These are phyloP conservation scores for Dillenia turbinata DNA, from an alignment of 164 flowering plant species.

Conservation along the genomic window DNA sequence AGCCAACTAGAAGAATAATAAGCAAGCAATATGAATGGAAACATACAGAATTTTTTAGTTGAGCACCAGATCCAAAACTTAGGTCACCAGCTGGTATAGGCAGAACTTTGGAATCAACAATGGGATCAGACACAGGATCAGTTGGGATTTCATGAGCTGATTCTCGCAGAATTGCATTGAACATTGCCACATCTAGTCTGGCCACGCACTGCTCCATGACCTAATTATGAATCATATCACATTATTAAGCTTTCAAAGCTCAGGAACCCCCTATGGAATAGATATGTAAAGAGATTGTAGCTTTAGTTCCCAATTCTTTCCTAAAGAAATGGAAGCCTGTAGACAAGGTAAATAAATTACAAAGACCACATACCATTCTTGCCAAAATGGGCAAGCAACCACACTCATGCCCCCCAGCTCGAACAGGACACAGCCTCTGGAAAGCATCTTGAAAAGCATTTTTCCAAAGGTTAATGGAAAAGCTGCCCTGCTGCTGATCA, in stretches of 20 bases:
- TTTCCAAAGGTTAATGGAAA: conserved; percentile 81
- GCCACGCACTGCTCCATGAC: conserved; percentile 91
- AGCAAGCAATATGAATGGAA: background rate
- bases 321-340: too few relatives aligned
- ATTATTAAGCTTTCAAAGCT: too few relatives aligned
- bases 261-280: too few relatives aligned
- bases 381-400: conserved; percentile 94
- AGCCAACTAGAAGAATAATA: too few relatives aligned
- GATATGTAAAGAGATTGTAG: too few relatives aligned
- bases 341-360: too few relatives aligned
- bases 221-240: conserved; percentile 26
- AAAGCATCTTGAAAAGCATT: conserved; percentile 86
- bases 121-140: conserved; percentile 98
- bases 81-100: conserved; percentile 98
- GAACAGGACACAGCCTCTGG: conserved; percentile 88
- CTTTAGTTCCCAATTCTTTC: too few relatives aligned
- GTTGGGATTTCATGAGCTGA: conserved; percentile 95
- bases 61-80: conserved; percentile 99
- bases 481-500: conserved; percentile 79
- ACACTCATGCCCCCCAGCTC: conserved; percentile 90
- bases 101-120: conserved; percentile 80
- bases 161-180: conserved; percentile 96
- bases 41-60: conserved; percentile 92
- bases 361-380: conserved; percentile 53
- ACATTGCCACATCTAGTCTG: conserved; percentile 97